Conservation (phyloP, 768 basidiomycete genomes). For the Paxillus ammoniavirescens region DNA sequence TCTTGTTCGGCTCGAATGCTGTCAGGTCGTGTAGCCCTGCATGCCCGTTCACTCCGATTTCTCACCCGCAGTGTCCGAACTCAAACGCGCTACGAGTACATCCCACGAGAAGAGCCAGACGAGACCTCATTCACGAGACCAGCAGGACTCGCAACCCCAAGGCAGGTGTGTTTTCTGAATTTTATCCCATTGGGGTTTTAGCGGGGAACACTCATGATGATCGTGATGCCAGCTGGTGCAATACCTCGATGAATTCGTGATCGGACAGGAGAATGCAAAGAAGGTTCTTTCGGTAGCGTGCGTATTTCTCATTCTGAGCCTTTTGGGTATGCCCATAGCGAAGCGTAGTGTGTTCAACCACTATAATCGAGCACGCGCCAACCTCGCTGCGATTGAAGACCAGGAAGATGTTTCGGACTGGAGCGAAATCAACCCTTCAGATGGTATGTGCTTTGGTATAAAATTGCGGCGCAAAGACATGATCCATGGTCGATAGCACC, state of each 20-base stretch:
- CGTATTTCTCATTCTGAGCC: slow-evolving; percentile 32
- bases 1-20: slow-evolving; percentile 15
- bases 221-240: slow-evolving; percentile 58
- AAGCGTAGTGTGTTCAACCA: slow-evolving; percentile 84
- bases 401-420: slow-evolving; percentile 29
- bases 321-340: slow-evolving; percentile 2
- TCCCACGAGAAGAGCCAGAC: slow-evolving; percentile 29
- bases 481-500: slow-evolving; percentile 24
- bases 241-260: slow-evolving; percentile 85
- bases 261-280: slow-evolving; percentile 92
- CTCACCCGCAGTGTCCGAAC: slow-evolving; percentile 47
- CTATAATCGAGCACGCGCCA: slow-evolving; percentile 83
- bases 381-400: slow-evolving; percentile 51
- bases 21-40: slow-evolving; percentile 21
- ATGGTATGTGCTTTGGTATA: slow-evolving; percentile 25
- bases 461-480: background rate
- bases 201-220: slow-evolving; percentile 8
- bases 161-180: slow-evolving; percentile 37
- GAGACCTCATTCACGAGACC: slow-evolving; percentile 36
- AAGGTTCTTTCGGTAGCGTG: slow-evolving; percentile 93
- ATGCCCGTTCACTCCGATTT: slow-evolving; percentile 25
- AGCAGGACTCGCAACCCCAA: slow-evolving; percentile 58
- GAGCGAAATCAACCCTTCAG: slow-evolving; percentile 21
- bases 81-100: slow-evolving; percentile 52
- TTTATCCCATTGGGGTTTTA: background rate